Evolutionary conservation across 1,284 basidiomycete species (phyloP).

Genomic region (Apiotrichum porosum): DNA sequence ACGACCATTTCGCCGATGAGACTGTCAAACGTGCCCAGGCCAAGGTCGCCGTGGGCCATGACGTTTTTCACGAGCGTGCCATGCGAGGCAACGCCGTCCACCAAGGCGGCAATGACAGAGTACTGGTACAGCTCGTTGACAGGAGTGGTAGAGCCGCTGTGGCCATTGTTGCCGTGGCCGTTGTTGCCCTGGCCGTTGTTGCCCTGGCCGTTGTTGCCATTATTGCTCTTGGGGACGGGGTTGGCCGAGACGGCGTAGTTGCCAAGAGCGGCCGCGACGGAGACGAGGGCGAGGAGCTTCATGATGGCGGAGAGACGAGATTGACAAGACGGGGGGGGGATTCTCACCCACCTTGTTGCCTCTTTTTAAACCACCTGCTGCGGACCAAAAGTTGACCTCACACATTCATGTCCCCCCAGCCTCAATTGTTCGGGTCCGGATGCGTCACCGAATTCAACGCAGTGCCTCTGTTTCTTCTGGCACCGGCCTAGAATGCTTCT

Average conservation of each 20-base stretch:
- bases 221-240: constrained; percentile 1
- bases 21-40: constrained; percentile 13
- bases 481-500: too few relatives aligned
- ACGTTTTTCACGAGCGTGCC: constrained; percentile 4
- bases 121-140: constrained; percentile 12
- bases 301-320: not conserved
- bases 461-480: too few relatives aligned
- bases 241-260: not conserved
- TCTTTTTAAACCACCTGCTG: too few relatives aligned
- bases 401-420: too few relatives aligned
- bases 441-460: too few relatives aligned
- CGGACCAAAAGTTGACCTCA: too few relatives aligned
- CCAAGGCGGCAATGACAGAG: constrained; percentile 11
- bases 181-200: too few relatives aligned
- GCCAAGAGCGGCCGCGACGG: not conserved
- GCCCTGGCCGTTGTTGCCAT: too few relatives aligned
- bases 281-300: constrained; percentile 1
- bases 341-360: too few relatives aligned
- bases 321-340: too few relatives aligned
- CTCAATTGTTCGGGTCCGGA: too few relatives aligned
- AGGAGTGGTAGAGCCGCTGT: not conserved
- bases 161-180: not conserved
- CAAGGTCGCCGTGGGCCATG: constrained; percentile 10
- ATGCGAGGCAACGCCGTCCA: constrained; percentile 10
- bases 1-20: constrained; percentile 16